Evolutionary conservation across 805 yeast species (phyloP), one percentile per base, ranked within the genome.

Genomic region (Zygotorulaspora florentina): DNA sequence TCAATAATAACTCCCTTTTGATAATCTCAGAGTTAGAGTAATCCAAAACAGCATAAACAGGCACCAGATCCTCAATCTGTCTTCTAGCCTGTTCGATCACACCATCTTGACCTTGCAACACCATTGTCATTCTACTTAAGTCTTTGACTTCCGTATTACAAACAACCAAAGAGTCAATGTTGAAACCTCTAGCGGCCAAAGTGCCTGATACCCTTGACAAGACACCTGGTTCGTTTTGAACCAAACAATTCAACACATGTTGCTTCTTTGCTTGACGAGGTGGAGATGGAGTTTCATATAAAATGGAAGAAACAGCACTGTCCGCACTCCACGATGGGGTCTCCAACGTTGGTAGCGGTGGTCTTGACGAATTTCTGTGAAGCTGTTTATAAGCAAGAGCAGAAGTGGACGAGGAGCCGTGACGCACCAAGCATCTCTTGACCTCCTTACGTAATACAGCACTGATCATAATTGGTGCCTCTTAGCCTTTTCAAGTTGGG

Each of bases 181-280:
- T 93, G 80, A 93, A 93, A 13, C 99, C 99, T 67, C 99, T 79
- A 33, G 97, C 98, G 31, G 99, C 99, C 56, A 93, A 76, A 43
- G 96, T 89, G 45, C 97, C 96, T 6, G 97, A 85, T 35, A 93
- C 87, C 45, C 91, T 80, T 29, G 96, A 84, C 59, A 93, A 74
- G 38, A 93, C 99, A 76, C 99, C 99, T 7, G 99, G 98, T 71
- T 93, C 99, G 68, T 93, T 91, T 71, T 93, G 98, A 13, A 93
- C 99, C 64, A 93, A 76, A 72, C 99, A 93, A 76, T 91, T 93
- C 65, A 93, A 76, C 37, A 93, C 95, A 59, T 93, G 99, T 61
- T 86, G 86, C 55, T 85, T 83, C 56, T 77, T 74, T 35, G 89
- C 87, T 31, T 83, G 79, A 36, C 54, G 65, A 16, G 69, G 62